Evolutionary conservation across 768 basidiomycete species (phyloP).

Genomic region (Podaxis sp.): DNA sequence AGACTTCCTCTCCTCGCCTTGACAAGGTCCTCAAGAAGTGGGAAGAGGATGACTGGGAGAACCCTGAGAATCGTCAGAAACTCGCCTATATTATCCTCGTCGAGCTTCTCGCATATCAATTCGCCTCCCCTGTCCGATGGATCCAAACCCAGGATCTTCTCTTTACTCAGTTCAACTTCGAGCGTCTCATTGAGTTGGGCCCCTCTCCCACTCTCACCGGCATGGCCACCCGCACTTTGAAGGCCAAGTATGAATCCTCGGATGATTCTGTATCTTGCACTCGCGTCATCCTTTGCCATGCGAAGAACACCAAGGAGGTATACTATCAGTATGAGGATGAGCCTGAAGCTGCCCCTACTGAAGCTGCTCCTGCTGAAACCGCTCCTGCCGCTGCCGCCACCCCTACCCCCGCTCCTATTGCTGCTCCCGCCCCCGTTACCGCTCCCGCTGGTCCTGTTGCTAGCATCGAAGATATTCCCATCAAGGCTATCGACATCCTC

Average conservation of each 20-base stretch:
- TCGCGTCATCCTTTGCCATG: constrained; percentile 85
- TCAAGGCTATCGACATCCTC: constrained; percentile 89
- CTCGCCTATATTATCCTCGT: constrained; percentile 96
- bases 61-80: constrained; percentile 80
- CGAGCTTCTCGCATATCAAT: constrained; percentile 96
- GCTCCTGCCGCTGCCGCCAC: constrained; percentile 36
- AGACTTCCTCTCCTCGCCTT: constrained; percentile 92
- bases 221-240: constrained; percentile 88
- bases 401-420: constrained; percentile 39
- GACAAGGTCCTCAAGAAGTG: constrained; percentile 93
- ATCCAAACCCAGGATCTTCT: constrained; percentile 98
- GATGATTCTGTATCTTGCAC: constrained; percentile 83
- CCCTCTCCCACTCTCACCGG: constrained; percentile 96
- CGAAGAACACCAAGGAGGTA: constrained; percentile 95
- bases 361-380: constrained; percentile 30
- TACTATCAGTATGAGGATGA: constrained; percentile 98
- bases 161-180: constrained; percentile 83
- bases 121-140: constrained; percentile 98
- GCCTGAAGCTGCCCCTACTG: constrained; percentile 36
- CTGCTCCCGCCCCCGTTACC: constrained; percentile 40
- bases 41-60: constrained; percentile 90
- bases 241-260: constrained; percentile 88
- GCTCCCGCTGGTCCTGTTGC: constrained; percentile 61
- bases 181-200: constrained; percentile 93
- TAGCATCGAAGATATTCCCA: constrained; percentile 84